Evolutionary conservation across 2,329 filamentous ascomycete genomes (phyloP).

Genomic region (Zymoseptoria ardabiliae): DNA sequence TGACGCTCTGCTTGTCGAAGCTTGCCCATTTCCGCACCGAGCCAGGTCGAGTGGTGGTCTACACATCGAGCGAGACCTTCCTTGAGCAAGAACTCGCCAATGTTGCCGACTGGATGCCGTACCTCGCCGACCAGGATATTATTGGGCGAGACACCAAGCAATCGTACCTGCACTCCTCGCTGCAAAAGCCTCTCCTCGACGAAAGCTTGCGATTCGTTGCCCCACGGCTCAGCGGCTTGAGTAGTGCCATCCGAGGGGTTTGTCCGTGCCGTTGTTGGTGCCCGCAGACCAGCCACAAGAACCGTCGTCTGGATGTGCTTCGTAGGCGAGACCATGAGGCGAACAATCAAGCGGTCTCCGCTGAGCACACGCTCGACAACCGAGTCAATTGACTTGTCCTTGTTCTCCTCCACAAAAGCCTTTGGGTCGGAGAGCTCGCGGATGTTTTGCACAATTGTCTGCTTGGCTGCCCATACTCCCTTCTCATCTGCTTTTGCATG

Average conservation of each 20-base stretch:
- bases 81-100: conserved; percentile 82
- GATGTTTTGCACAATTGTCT: conserved; percentile 62
- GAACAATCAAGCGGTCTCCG: conserved; percentile 80
- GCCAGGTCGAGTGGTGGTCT: conserved; percentile 89
- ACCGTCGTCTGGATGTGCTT: conserved; percentile 86
- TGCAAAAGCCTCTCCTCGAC: conserved; percentile 82
- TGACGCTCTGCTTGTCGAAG: conserved; percentile 80
- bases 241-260: conserved; percentile 71
- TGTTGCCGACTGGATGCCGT: conserved; percentile 79
- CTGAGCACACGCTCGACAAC: conserved; percentile 87
- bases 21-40: conserved; percentile 79
- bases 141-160: conserved; percentile 83
- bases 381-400: conserved; percentile 70
- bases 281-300: conserved; percentile 78
- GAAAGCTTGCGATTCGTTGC: conserved; percentile 80
- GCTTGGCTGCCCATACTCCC: conserved; percentile 68
- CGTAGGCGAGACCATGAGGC: conserved; percentile 70
- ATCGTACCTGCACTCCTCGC: conserved; percentile 71
- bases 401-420: conserved; percentile 70
- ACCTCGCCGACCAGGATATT: conserved; percentile 84
- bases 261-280: conserved; percentile 80
- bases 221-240: conserved; percentile 79
- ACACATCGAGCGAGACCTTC: conserved; percentile 87
- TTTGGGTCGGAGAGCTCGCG: conserved; percentile 75
- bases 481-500: conserved; percentile 71